These are phyloP conservation scores for Alternaria sp. DNA, from an alignment of 2,329 filamentous ascomycete species.

Conservation along the genomic window DNA sequence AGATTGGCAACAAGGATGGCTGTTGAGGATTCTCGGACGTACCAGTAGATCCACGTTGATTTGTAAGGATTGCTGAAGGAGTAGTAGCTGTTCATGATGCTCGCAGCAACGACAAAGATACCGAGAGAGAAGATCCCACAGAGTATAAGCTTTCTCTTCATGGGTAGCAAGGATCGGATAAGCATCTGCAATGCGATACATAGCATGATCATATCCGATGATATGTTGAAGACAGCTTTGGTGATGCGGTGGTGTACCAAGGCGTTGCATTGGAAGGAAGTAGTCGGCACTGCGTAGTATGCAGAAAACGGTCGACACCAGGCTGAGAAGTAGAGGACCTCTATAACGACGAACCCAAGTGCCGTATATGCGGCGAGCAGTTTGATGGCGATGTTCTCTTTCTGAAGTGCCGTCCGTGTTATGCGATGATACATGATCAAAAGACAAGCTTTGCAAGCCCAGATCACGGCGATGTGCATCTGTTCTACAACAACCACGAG, in stretches of 20 bases:
- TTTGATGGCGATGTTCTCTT: slow-evolving; percentile 49
- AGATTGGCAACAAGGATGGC: slow-evolving; percentile 57
- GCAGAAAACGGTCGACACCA: slow-evolving; percentile 62
- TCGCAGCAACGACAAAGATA: slow-evolving; percentile 56
- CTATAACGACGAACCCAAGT: slow-evolving; percentile 56
- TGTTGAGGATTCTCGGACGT: slow-evolving; percentile 38
- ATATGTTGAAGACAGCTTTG: slow-evolving; percentile 53
- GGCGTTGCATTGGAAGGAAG: slow-evolving; percentile 42
- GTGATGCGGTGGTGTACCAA: slow-evolving; percentile 47
- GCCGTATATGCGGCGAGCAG: slow-evolving; percentile 55
- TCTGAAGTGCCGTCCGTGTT: slow-evolving; percentile 44
- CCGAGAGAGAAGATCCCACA: slow-evolving; percentile 64
- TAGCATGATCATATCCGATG: slow-evolving; percentile 55
- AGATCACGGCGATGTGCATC: slow-evolving; percentile 59
- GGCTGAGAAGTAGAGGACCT: slow-evolving; percentile 58
- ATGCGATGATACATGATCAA: slow-evolving; percentile 61
- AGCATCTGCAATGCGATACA: slow-evolving; percentile 55
- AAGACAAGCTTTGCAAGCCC: slow-evolving; percentile 61
- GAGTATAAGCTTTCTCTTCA: slow-evolving; percentile 60
- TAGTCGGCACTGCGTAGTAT: slow-evolving; percentile 60
- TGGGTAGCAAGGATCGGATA: slow-evolving; percentile 50
- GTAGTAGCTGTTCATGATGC: slow-evolving; percentile 58
- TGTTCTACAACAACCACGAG: slow-evolving; percentile 62
- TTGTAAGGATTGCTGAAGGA: slow-evolving; percentile 35
- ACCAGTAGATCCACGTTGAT: slow-evolving; percentile 41